Base-by-base conservation (phyloP, 1,284 basidiomycete genomes). In the Exobasidium rhododendri region DNA sequence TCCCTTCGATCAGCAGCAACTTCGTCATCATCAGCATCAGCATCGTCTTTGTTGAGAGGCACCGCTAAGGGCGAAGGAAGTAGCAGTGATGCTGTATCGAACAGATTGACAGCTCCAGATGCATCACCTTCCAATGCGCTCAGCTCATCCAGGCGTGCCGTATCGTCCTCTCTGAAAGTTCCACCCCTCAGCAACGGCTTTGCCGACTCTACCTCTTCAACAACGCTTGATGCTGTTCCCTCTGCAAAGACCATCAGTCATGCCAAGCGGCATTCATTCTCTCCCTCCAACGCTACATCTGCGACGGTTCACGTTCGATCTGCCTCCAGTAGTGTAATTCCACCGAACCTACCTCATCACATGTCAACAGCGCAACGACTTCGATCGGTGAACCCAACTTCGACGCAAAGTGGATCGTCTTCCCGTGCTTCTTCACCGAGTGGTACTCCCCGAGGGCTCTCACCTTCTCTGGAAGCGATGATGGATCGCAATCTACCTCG, bases 311-410 rank as follows among this genome's bases (percentile, higher is more conserved):
- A 55, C 30, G 24, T 13, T 11, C 20, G 52, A 55, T 55, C 52
- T 2, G 30, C 30, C 17, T 55, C 52, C 13, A 55, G 22, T 55
- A 29, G 32, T 13, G 14, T 31, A 4, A 3, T 55, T 30, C 32
- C 52, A 3, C 24, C 30, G 14, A 35, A 43, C 28, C 17, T 55
- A n/a, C 52, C 52, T 31, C 52, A 55, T 14, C 52, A 55, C 28
- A 44, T 55, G 31, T 55, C 52, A 2, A 55, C 52, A 40, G 52
- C 52, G 17, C 52, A 55, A 55, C n/a, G 52, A 26, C 52, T 55
- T 6, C 4, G 52, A 31, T 26, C 32, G 14, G 29, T 26, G 7
- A 50, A 31, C 20, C 22, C 47, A 31, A 7, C 47, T 17, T 29
- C 52, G 17, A n/a, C 52, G 13, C 29, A 17, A 14, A 22, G 13